A percentile compares a stretch with the other conserved stretches of the same genome.
These are phyloP conservation scores for Hericium alpestre DNA, from an alignment of 768 basidiomycete genomes.

Conservation along the genomic window DNA sequence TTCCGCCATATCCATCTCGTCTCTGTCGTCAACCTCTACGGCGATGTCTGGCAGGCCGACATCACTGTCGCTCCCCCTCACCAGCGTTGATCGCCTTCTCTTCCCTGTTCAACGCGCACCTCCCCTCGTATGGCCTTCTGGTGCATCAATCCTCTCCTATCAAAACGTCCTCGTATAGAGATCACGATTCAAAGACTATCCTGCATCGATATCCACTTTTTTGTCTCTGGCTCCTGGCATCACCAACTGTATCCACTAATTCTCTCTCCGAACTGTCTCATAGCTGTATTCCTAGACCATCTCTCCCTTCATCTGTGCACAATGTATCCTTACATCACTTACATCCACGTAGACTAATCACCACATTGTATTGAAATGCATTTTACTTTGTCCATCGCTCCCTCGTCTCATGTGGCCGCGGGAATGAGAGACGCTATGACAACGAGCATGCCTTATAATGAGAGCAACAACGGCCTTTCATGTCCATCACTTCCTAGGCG, in stretches of 20 bases:
- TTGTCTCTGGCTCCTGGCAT: neutral
- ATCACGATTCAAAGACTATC: too few species aligned
- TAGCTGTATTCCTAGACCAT: neutral
- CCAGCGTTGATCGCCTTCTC: neutral
- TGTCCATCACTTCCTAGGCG: too few species aligned
- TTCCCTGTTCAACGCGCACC: neutral
- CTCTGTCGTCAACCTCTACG: neutral
- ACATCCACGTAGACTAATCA: neutral
- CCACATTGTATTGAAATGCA: neutral
- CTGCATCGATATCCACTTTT: too few species aligned
- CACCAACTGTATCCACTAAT: neutral
- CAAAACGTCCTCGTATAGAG: too few species aligned
- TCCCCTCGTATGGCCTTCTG: too few species aligned
- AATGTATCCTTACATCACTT: neutral
- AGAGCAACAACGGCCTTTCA: too few species aligned
- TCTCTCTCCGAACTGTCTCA: neutral
- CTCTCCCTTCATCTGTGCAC: neutral
- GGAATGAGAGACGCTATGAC: too few species aligned
- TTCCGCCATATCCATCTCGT: neutral
- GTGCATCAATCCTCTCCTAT: too few species aligned
- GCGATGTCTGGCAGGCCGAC: conserved; percentile 2
- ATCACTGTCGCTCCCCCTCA: neutral
- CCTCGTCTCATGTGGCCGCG: too few species aligned
- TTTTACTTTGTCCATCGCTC: too few species aligned
- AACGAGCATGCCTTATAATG: too few species aligned